Evolutionary conservation across 176 grass and related monocot genomes (phyloP), one percentile per base, ranked within the genome.

Genomic region (Ananas comosus): DNA sequence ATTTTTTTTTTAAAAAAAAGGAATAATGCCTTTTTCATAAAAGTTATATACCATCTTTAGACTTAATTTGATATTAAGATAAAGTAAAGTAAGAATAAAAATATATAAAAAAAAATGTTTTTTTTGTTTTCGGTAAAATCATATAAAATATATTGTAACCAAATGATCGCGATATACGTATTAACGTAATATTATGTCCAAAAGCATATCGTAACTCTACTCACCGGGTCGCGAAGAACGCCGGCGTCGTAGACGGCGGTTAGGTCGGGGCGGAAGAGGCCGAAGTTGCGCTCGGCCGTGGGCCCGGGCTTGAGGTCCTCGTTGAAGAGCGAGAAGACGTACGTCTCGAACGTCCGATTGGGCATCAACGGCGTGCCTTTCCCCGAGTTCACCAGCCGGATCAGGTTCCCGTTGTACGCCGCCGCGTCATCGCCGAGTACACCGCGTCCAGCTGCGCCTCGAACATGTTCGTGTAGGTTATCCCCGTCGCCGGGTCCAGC

Each of bases 401-500:
- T 81, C 57, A 96, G 70, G 64, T 91, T 86, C 1, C 69, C 57
- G 54, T 81, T 84, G 65, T 80, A 96, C 51, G 82, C 85, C 0
- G 84, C 79, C 1, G 86, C 92, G 11, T 87, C 88, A 96, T 92
- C 23, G 88, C 92, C 10, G 92, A 89, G 73, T 64, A 89, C 83
- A 96, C 87, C 68, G 92, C 75, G 82, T 96, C 92, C 3, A 96
- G 73, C 67, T 96, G 92, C 63, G 88, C 86, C 63, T 79, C 76
- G 42, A 91, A 64, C 92, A 96, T 96, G 85, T 90, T 91, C 3
- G 81, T 89, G 83, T 96, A 96, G 2, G 79, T 83, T 52, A 92
- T 75, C 11, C 87, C 87, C 29, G 92, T 92, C 48, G 65, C 81
- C 0, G 29, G 48, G 83, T 96, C 92, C 51, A 49, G 28, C 47